A percentile compares a stretch with the other conserved stretches of the same genome.
Conservation (phyloP, 2,329 filamentous ascomycete species). For the Fusarium coicis region DNA sequence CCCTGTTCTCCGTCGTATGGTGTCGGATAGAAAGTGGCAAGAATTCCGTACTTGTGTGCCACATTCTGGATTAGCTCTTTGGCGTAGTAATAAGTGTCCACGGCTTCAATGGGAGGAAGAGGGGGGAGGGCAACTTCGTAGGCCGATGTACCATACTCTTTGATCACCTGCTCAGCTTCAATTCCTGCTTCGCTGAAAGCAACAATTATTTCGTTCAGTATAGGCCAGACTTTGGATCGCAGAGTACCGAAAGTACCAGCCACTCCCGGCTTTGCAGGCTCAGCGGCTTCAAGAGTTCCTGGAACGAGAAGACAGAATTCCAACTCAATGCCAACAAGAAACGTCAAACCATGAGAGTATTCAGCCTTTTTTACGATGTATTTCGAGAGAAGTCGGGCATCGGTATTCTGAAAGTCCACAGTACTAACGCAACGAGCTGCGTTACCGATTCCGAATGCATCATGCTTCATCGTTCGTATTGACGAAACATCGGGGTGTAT, state of each 20-base stretch:
- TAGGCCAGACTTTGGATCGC: background rate
- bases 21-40: constrained; percentile 14
- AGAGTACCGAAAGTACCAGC: background rate
- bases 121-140: constrained; percentile 9
- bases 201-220: background rate
- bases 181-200: background rate
- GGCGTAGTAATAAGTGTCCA: constrained; percentile 2
- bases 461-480: background rate
- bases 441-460: background rate
- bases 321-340: constrained; percentile 6
- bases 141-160: constrained; percentile 4
- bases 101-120: background rate
- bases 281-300: background rate
- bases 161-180: background rate
- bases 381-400: background rate
- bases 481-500: background rate
- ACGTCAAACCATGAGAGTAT: background rate
- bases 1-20: background rate
- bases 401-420: background rate
- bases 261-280: background rate
- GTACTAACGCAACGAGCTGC: background rate
- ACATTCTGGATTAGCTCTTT: background rate
- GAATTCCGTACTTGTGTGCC: background rate
- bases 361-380: background rate
- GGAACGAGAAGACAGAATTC: constrained; percentile 7